Conservation (phyloP, 257 asterid genomes). For the Nicotiana paniculata region DNA sequence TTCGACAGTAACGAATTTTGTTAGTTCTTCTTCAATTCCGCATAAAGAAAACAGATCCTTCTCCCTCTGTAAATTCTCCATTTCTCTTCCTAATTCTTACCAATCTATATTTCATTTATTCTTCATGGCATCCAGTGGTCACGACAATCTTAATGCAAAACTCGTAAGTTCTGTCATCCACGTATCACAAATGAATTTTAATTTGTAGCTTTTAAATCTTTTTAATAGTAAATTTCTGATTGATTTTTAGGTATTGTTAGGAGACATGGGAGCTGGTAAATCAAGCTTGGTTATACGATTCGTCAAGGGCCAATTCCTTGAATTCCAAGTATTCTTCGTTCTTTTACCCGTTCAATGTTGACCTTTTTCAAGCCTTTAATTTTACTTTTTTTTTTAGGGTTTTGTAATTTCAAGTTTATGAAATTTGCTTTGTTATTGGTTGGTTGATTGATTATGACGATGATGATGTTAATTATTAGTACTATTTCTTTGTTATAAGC, state of each 20-base stretch:
- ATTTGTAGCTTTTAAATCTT: background rate
- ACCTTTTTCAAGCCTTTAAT: background rate
- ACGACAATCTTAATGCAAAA: constrained; percentile 75
- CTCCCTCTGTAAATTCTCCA: background rate
- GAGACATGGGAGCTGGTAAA: constrained; percentile 97
- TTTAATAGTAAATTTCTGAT: background rate
- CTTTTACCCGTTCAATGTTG: background rate
- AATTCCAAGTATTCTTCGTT: constrained; percentile 56
- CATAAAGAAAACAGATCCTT: background rate
- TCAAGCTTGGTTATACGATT: constrained; percentile 89
- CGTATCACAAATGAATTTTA: background rate
- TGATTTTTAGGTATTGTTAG: constrained; percentile 59
- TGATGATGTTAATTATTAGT: background rate
- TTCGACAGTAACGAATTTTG: background rate
- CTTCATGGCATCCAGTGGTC: constrained; percentile 46
- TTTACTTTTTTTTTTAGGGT: background rate
- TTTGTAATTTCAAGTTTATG: background rate
- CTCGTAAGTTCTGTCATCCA: constrained; percentile 38
- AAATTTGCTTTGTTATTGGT: background rate
- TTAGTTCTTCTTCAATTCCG: background rate
- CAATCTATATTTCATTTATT: background rate
- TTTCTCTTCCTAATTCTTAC: background rate
- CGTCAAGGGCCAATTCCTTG: constrained; percentile 88
- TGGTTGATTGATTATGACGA: background rate
- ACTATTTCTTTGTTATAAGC: background rate